Percentiles rank a stretch among this genome's conserved stretches.
Evolutionary conservation across 345 rosid species (phyloP).

Genomic region (Psidium guajava): DNA sequence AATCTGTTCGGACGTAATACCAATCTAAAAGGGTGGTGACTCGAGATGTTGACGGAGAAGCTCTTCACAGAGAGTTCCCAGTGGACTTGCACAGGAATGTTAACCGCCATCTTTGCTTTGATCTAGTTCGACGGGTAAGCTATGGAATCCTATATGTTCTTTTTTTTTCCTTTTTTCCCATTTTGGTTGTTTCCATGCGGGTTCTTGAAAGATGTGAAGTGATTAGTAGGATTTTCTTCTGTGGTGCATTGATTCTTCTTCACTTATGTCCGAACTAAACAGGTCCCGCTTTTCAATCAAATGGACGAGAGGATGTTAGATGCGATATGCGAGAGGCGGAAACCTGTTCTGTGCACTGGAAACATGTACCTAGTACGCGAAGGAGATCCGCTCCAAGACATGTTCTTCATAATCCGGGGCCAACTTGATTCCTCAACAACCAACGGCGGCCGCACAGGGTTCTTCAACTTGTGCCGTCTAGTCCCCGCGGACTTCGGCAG

Average conservation of each 20-base stretch:
- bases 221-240: not conserved
- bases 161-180: not conserved
- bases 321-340: constrained; percentile 16
- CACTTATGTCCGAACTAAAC: not conserved
- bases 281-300: constrained; percentile 15
- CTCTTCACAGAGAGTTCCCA: constrained; percentile 45
- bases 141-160: not conserved
- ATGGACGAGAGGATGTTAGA: constrained; percentile 17
- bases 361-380: constrained; percentile 8
- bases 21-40: constrained; percentile 66
- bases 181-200: not conserved
- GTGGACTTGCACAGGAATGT: constrained; percentile 58
- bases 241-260: not conserved
- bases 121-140: constrained; percentile 65
- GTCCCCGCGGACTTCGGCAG: constrained; percentile 19
- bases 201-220: not conserved
- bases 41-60: constrained; percentile 56
- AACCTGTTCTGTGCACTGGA: constrained; percentile 4
- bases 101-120: constrained; percentile 63
- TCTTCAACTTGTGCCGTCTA: constrained; percentile 12
- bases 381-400: constrained; percentile 15
- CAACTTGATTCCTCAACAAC: constrained; percentile 10
- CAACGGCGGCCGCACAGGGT: constrained; percentile 9
- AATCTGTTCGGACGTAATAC: constrained; percentile 37
- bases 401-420: constrained; percentile 22